Evolutionary conservation across 345 rosid species (phyloP).

Genomic region (Geranium brycei): DNA sequence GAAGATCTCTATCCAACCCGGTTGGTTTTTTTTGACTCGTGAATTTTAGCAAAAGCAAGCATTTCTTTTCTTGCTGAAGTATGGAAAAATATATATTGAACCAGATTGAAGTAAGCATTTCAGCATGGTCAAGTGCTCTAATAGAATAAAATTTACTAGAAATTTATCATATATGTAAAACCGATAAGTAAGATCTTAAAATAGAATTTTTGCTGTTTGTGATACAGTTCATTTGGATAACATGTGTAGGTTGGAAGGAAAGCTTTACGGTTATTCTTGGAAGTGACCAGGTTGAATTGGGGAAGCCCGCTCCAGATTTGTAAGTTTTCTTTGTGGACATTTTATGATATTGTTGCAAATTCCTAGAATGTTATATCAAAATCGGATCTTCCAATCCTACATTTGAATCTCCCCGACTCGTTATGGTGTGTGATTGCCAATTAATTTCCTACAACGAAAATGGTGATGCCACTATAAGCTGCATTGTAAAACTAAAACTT

Average conservation of each 20-base stretch:
- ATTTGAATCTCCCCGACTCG: too few relatives aligned
- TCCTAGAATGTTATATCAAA: neutral
- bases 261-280: constrained; percentile 25
- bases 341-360: constrained; percentile 1
- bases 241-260: constrained; percentile 27
- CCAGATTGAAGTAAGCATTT: neutral
- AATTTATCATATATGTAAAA: neutral
- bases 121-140: too few relatives aligned
- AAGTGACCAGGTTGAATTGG: constrained; percentile 28
- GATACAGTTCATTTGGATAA: neutral
- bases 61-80: constrained; percentile 3
- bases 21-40: constrained; percentile 9
- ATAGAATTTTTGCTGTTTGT: neutral
- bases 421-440: too few relatives aligned
- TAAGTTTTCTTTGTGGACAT: constrained; percentile 7
- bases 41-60: neutral
- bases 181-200: neutral
- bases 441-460: too few relatives aligned
- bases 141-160: too few relatives aligned
- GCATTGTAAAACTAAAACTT: too few relatives aligned
- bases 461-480: too few relatives aligned
- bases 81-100: neutral
- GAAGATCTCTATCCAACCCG: constrained; percentile 23
- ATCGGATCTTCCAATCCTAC: neutral
- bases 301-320: constrained; percentile 41